Evolutionary conservation across 2,329 filamentous ascomycete species (phyloP).

Genomic region (Nigrospora oryzae): DNA sequence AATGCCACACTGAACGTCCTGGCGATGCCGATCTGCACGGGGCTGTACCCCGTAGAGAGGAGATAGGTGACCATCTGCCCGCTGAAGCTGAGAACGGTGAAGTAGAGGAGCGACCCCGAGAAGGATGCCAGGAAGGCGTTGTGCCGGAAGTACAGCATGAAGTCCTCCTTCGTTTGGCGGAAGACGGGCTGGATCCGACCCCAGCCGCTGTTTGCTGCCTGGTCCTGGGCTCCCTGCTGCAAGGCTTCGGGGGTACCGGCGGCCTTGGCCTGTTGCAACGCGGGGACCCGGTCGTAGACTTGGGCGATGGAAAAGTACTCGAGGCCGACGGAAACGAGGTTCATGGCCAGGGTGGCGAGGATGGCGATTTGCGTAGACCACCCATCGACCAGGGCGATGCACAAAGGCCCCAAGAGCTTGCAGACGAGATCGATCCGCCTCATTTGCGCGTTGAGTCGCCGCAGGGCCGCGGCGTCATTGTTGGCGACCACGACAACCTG

Average conservation of each 20-base stretch:
- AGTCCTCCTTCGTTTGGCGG: neutral
- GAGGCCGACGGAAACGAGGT: constrained; percentile 28
- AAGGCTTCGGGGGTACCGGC: neutral
- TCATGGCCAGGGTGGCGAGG: constrained; percentile 36
- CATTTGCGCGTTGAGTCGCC: constrained; percentile 41
- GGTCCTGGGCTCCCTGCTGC: neutral
- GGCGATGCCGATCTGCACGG: constrained; percentile 42
- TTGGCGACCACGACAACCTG: constrained; percentile 40
- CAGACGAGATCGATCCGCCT: constrained; percentile 50
- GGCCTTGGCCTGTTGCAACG: constrained; percentile 1
- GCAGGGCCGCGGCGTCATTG: constrained; percentile 21
- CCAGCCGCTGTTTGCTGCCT: neutral
- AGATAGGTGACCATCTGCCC: constrained; percentile 60
- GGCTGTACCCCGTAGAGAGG: constrained; percentile 41
- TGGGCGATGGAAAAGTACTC: constrained; percentile 5
- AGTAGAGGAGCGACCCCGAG: constrained; percentile 49
- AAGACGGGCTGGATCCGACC: neutral
- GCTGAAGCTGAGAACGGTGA: constrained; percentile 50
- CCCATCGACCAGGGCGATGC: constrained; percentile 38
- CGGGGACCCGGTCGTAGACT: constrained; percentile 15
- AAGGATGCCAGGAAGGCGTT: constrained; percentile 53
- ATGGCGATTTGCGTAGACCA: constrained; percentile 37
- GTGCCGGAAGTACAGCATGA: constrained; percentile 40
- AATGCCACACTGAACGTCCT: constrained; percentile 43
- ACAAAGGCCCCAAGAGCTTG: constrained; percentile 45